Conservation (phyloP, 208 protist genomes). For the Wallacemonas sp. region DNA sequence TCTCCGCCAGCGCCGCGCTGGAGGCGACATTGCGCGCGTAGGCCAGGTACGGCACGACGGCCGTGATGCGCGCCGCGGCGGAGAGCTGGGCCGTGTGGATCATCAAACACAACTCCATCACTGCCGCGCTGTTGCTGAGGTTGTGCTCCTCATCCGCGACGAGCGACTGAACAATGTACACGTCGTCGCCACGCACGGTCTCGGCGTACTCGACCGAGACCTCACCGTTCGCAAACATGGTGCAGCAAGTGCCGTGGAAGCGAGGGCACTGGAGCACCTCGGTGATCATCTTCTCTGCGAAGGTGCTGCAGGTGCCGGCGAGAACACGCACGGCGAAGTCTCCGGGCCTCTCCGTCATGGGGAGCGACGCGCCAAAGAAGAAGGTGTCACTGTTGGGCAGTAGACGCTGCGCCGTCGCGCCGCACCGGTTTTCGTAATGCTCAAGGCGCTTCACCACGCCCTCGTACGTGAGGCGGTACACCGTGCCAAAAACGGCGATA, state of each 20-base stretch:
- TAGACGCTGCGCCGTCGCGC: constrained; percentile 60
- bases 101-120: constrained; percentile 94
- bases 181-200: constrained; percentile 93
- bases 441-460: constrained; percentile 38
- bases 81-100: constrained; percentile 78
- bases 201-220: constrained; percentile 75
- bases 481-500: constrained; percentile 76
- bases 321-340: constrained; percentile 76
- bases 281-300: constrained; percentile 78
- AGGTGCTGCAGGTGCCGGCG: constrained; percentile 51
- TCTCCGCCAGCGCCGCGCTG: constrained; percentile 87
- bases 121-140: constrained; percentile 80
- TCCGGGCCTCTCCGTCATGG: constrained; percentile 54
- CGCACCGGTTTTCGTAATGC: constrained; percentile 43
- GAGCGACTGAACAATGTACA: constrained; percentile 94
- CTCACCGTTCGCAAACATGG: constrained; percentile 83
- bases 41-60: constrained; percentile 93
- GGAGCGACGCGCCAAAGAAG: constrained; percentile 65
- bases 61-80: constrained; percentile 83
- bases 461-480: constrained; percentile 69
- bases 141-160: constrained; percentile 69
- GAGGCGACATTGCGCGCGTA: constrained; percentile 93
- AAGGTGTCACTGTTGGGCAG: constrained; percentile 75
- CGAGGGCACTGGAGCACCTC: constrained; percentile 68
- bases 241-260: constrained; percentile 47